Conservation (phyloP, 257 asterid genomes). For the Verbena officinalis region DNA sequence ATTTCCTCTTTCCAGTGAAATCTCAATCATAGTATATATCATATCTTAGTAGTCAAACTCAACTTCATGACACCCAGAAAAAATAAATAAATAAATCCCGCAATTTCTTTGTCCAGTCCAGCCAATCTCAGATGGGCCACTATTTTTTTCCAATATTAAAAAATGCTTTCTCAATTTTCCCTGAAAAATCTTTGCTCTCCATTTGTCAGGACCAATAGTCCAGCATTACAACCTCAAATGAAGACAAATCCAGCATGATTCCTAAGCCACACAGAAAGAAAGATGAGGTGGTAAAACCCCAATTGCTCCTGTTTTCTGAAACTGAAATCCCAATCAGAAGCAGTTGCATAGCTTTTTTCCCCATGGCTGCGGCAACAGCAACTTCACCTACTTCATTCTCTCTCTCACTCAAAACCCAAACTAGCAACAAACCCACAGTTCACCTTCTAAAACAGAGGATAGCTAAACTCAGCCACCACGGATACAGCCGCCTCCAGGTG, state of each 20-base stretch:
- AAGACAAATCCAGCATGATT: slow-evolving; percentile 28
- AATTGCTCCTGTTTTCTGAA: too few relatives aligned
- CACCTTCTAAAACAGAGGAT: slow-evolving; percentile 19
- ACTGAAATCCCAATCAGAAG: slow-evolving; percentile 22
- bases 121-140: too few relatives aligned
- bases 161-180: background rate
- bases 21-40: too few relatives aligned
- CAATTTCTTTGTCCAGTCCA: too few relatives aligned
- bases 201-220: slow-evolving; percentile 23
- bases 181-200: background rate
- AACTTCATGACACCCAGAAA: too few relatives aligned
- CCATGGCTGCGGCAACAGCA: slow-evolving; percentile 71
- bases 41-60: too few relatives aligned
- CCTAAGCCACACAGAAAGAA: slow-evolving; percentile 45
- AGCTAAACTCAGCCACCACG: slow-evolving; percentile 17
- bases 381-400: slow-evolving; percentile 49
- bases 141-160: too few relatives aligned
- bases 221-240: slow-evolving; percentile 24
- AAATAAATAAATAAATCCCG: too few relatives aligned
- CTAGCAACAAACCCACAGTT: slow-evolving; percentile 34
- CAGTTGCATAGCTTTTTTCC: slow-evolving; percentile 1
- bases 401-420: slow-evolving; percentile 40
- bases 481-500: slow-evolving; percentile 24
- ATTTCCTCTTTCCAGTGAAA: too few relatives aligned
- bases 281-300: slow-evolving; percentile 37